phyloP scores from a whole-genome alignment of 768 basidiomycete genomes.

The Amanita thiersii region DNA sequence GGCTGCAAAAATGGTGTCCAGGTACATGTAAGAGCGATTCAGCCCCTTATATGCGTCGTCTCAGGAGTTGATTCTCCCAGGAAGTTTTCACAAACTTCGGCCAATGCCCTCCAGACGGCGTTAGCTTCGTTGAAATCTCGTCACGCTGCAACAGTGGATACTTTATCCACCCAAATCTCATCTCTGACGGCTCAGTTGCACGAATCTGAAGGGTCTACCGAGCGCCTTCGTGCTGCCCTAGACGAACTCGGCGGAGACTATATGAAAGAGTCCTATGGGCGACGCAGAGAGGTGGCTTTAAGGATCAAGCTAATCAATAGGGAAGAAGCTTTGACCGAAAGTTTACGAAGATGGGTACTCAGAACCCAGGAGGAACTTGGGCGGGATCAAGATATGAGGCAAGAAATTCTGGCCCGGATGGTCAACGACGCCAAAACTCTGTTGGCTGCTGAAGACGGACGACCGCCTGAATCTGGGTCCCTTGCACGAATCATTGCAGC shows the following conservation, averaged over 20 bases:
- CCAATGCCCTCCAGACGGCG: constrained; percentile 54
- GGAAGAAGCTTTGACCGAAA: constrained; percentile 55
- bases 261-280: constrained; percentile 62
- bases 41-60: background rate
- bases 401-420: constrained; percentile 27
- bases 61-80: constrained; percentile 24
- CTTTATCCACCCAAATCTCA: constrained; percentile 43
- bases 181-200: constrained; percentile 34
- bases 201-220: constrained; percentile 32
- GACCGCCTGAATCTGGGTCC: constrained; percentile 27
- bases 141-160: constrained; percentile 52
- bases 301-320: constrained; percentile 53
- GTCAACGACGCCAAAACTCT: constrained; percentile 16
- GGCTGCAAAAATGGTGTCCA: constrained; percentile 76
- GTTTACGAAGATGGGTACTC: constrained; percentile 48
- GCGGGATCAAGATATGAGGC: constrained; percentile 9
- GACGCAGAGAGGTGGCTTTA: constrained; percentile 61
- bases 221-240: constrained; percentile 48
- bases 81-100: constrained; percentile 78
- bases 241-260: constrained; percentile 69
- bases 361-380: constrained; percentile 35
- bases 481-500: constrained; percentile 45
- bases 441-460: constrained; percentile 21
- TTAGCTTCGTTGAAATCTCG: constrained; percentile 51
- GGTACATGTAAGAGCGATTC: constrained; percentile 60